A percentile compares a stretch with the other conserved stretches of the same genome.
These are phyloP conservation scores for Fereydounia khargensis DNA, from an alignment of 1,284 basidiomycete species.

Conservation along the genomic window DNA sequence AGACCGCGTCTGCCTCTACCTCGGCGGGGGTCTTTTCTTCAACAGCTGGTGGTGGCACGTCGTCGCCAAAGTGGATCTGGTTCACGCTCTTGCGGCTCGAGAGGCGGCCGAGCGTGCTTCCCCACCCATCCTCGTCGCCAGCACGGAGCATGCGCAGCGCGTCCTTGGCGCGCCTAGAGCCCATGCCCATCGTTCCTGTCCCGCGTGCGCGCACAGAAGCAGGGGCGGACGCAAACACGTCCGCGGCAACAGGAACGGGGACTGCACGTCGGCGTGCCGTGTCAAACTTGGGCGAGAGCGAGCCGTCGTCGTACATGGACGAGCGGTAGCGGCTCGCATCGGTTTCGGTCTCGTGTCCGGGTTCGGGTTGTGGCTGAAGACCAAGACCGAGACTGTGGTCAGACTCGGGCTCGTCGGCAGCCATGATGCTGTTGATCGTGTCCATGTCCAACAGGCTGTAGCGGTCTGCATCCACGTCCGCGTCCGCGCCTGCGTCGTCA, in stretches of 20 bases:
- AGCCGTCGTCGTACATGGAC: slow-evolving; percentile 18
- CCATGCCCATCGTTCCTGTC: too few species aligned
- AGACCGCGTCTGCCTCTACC: neutral
- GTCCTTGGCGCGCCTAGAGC: too few species aligned
- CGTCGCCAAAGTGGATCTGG: slow-evolving; percentile 1
- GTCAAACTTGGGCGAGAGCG: slow-evolving; percentile 12
- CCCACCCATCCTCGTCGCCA: slow-evolving; percentile 32
- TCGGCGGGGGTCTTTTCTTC: slow-evolving; percentile 1
- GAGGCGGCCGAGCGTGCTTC: slow-evolving; percentile 25
- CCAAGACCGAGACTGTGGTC: too few species aligned
- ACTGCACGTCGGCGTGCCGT: slow-evolving; percentile 18
- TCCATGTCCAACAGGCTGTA: slow-evolving; percentile 28
- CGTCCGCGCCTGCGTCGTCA: slow-evolving; percentile 6
- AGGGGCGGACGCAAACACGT: too few species aligned
- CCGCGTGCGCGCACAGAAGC: too few species aligned
- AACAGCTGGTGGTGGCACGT: neutral
- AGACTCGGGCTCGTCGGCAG: slow-evolving; percentile 11
- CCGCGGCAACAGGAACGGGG: too few species aligned
- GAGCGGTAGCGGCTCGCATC: slow-evolving; percentile 38
- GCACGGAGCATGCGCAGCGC: too few species aligned
- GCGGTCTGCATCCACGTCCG: neutral
- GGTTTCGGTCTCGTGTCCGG: too few species aligned
- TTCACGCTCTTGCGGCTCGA: slow-evolving; percentile 9
- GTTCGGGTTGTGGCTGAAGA: too few species aligned
- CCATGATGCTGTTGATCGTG: slow-evolving; percentile 20